A percentile compares a stretch with the other conserved stretches of the same genome.
Evolutionary conservation across 2,329 filamentous ascomycete genomes (phyloP).

Genomic region (Verticillium isaacii): DNA sequence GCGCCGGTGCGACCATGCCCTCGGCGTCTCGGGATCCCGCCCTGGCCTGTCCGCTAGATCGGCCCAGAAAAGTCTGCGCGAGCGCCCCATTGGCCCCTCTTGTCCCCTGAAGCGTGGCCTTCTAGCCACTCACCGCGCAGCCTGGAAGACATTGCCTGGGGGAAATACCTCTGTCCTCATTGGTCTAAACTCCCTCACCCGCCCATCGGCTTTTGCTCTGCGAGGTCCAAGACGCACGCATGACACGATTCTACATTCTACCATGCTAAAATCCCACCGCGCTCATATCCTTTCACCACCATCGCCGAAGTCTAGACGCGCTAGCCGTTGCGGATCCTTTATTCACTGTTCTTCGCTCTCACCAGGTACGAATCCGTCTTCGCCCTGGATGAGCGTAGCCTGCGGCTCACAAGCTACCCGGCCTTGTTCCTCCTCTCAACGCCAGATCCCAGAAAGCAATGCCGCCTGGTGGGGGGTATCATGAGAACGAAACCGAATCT

Average conservation of each 20-base stretch:
- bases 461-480: not conserved
- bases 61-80: slow-evolving; percentile 1
- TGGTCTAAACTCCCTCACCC: slow-evolving; percentile 2
- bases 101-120: not conserved
- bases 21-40: slow-evolving; percentile 2
- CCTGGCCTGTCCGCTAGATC: not conserved
- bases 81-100: not conserved
- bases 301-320: too few species aligned
- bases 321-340: too few species aligned
- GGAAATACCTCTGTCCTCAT: slow-evolving; percentile 9
- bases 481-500: not conserved
- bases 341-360: too few species aligned
- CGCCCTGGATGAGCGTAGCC: too few species aligned
- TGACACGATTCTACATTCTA: not conserved
- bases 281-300: not conserved
- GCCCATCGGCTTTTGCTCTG: not conserved
- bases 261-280: not conserved
- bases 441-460: not conserved
- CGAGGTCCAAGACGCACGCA: not conserved
- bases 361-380: too few species aligned
- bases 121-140: not conserved
- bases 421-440: not conserved
- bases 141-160: slow-evolving; percentile 4
- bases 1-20: not conserved
- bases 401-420: too few species aligned